Conservation (phyloP, 2,329 filamentous ascomycete genomes). For the Aspergillus sp. region DNA sequence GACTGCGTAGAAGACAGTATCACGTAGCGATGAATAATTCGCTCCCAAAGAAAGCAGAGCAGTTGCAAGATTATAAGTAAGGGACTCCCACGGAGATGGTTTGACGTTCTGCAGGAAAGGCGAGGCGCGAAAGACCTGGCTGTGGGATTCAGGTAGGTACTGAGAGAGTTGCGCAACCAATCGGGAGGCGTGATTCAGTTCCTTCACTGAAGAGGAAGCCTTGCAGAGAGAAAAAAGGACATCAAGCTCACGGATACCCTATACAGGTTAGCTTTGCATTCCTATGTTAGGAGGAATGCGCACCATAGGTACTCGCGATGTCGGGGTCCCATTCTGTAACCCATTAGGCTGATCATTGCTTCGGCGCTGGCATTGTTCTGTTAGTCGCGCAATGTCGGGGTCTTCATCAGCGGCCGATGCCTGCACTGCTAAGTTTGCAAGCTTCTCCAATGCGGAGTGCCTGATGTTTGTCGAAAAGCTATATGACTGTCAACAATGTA, state of each 20-base stretch:
- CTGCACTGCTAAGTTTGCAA: constrained; percentile 37
- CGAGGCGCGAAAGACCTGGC: constrained; percentile 69
- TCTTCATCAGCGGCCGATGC: constrained; percentile 20
- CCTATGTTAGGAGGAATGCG: background rate
- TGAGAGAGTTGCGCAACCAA: constrained; percentile 72
- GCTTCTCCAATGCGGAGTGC: constrained; percentile 38
- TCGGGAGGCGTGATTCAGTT: constrained; percentile 64
- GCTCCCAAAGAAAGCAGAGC: constrained; percentile 76
- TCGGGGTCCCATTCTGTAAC: constrained; percentile 30
- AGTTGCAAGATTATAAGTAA: constrained; percentile 70
- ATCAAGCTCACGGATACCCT: constrained; percentile 87
- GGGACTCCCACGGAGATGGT: constrained; percentile 79
- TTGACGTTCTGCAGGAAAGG: constrained; percentile 77
- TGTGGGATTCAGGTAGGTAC: constrained; percentile 79
- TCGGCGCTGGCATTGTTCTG: constrained; percentile 22
- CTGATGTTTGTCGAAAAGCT: constrained; percentile 31
- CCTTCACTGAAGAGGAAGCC: constrained; percentile 69
- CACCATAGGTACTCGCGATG: constrained; percentile 36
- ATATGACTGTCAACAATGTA: background rate
- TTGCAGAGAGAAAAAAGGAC: constrained; percentile 86
- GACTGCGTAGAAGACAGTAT: constrained; percentile 59
- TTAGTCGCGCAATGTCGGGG: constrained; percentile 31
- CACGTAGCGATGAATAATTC: constrained; percentile 62
- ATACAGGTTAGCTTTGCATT: constrained; percentile 15
- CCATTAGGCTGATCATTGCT: constrained; percentile 18